Conservation (phyloP, 305 asterid genomes). For the Rubia peregrina region DNA sequence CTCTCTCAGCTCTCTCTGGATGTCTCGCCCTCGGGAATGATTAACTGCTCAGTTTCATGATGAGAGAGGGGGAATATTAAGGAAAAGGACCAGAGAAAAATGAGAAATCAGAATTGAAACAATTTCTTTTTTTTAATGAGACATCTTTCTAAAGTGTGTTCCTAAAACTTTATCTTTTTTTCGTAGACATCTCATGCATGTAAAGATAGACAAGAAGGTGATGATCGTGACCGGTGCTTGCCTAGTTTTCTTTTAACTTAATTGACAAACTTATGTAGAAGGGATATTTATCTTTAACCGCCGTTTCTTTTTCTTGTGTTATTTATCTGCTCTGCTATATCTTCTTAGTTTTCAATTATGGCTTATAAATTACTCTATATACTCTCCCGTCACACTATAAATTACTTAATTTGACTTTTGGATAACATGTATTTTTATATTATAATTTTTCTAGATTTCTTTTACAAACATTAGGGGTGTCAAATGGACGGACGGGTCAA, state of each 20-base stretch:
- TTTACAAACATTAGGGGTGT: no score
- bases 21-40: constrained; percentile 44
- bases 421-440: no score
- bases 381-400: no score
- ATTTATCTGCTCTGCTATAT: background rate
- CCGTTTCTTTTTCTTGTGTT: background rate
- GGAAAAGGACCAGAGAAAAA: no score
- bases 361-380: background rate
- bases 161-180: background rate
- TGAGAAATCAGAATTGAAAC: no score
- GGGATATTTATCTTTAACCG: background rate
- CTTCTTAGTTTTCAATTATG: background rate
- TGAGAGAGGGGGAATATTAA: no score
- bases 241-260: background rate
- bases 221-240: background rate
- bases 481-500: no score
- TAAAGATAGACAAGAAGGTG: constrained; percentile 2
- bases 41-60: no score
- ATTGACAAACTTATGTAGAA: background rate
- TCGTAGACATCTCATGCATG: background rate
- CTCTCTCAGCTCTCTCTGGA: constrained; percentile 79
- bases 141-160: no score
- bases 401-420: no score
- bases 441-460: no score
- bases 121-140: no score